Conservation (phyloP, 208 protist genomes). For the Acanthamoeba castellanii region DNA sequence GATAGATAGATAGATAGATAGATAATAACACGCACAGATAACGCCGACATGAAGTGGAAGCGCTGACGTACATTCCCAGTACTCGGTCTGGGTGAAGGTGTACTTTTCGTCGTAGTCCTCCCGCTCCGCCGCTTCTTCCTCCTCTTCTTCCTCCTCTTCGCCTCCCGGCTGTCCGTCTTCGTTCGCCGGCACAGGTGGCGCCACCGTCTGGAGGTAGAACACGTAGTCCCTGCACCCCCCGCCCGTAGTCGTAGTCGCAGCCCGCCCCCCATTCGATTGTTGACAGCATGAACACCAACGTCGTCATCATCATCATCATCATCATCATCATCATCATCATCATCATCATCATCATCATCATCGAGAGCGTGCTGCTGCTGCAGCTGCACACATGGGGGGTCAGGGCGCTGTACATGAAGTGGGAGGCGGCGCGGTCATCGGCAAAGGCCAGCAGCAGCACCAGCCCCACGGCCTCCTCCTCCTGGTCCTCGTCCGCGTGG, state of each 20-base stretch:
- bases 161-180: not conserved
- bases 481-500: no score
- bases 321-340: no score
- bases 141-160: not conserved
- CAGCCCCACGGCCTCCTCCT: no score
- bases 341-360: no score
- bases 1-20: no score
- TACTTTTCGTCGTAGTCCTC: constrained; percentile 9
- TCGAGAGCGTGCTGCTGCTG: not conserved
- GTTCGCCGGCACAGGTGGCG: not conserved
- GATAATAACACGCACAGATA: no score
- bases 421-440: not conserved
- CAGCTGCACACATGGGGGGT: not conserved
- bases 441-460: not conserved
- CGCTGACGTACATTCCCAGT: constrained; percentile 3
- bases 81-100: constrained; percentile 1
- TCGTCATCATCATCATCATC: no score
- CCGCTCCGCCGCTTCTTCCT: not conserved
- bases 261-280: no score
- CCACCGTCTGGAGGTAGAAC: not conserved
- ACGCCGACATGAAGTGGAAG: not conserved
- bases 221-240: not conserved
- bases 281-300: no score
- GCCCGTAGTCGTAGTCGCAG: no score
- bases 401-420: not conserved